Base-by-base conservation (phyloP, 1,139 yeast species). In the Nakaseomyces nivariensis region DNA sequence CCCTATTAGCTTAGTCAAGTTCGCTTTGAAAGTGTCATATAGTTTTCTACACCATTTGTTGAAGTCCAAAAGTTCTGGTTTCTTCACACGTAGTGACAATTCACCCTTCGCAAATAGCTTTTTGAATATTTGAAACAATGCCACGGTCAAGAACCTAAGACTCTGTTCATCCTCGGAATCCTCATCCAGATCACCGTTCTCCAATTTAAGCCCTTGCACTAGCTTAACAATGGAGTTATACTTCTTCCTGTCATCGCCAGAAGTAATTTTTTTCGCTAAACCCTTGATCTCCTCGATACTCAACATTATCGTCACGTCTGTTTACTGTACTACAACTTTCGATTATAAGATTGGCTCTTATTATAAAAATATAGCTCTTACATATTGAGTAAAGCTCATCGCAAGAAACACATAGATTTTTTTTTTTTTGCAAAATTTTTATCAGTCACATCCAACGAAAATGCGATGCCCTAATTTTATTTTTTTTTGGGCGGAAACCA, bases 41-140 rank as follows among this genome's bases (percentile, higher is more conserved):
- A 77, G 75, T 47, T 75, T 76, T 49, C 72, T 71, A 38, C 87
- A 67, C 95, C 96, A 87, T 58, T 75, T 76, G 40, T 73, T 74
- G 27, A 78, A 72, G 34, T 76, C 63, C 43, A 68, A 62, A 52
- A 73, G 71, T 54, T 78, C 76, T 7, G 44, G 44, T 13, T 41
- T 29, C 34, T 29, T 27, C 9, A 41, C 44, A 13, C 34, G 44
- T 13, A 74, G 79, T 52, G 75, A 63, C 51, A 87, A 67, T 48
- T 73, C 71, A 3, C 78, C 77, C 9, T 73, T 69, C 43, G 72
- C 70, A 51, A 82, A 72, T 43, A 87, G 65, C 49, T 72, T 71
- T 52, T 78, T 79, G 66, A 86, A 88, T 5, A 79, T 64, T 55
- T 78, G 77, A 59, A 71, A 76, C 29, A 86, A 60, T 1, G 77